Percentiles rank a stretch among this genome's conserved stretches.
phyloP scores from a whole-genome alignment of 2,329 filamentous ascomycete species.

The Sporothrix globosa region DNA sequence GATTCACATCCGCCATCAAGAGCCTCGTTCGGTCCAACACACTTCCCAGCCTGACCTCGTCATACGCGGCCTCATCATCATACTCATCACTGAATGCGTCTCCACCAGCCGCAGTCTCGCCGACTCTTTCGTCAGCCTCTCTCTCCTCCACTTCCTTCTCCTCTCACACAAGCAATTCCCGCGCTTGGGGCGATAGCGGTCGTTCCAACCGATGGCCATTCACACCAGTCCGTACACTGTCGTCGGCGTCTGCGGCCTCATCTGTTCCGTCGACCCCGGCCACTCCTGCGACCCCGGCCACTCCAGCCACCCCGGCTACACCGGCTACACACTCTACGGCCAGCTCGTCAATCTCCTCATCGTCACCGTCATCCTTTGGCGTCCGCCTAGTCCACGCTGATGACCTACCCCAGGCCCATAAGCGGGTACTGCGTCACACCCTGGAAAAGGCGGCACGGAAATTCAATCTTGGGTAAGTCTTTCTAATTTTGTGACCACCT shows the following conservation, averaged over 20 bases:
- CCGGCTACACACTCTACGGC: constrained; percentile 36
- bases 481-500: background rate
- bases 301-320: constrained; percentile 50
- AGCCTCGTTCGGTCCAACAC: constrained; percentile 49
- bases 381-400: constrained; percentile 56
- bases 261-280: constrained; percentile 22
- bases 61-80: background rate
- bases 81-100: background rate
- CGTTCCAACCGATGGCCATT: constrained; percentile 23
- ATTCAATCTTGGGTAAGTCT: constrained; percentile 48
- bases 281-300: constrained; percentile 36
- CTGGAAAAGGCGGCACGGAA: constrained; percentile 59
- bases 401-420: constrained; percentile 51
- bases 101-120: background rate
- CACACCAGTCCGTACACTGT: constrained; percentile 35
- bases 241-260: constrained; percentile 39
- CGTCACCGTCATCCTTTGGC: constrained; percentile 44
- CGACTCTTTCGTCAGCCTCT: constrained; percentile 37
- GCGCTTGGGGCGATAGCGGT: background rate
- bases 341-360: constrained; percentile 32
- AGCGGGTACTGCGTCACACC: constrained; percentile 52
- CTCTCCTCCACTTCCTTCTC: constrained; percentile 36
- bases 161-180: background rate
- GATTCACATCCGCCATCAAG: constrained; percentile 44
- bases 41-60: constrained; percentile 3